Conservation (phyloP, 305 asterid genomes). For the Salvia sclarea region DNA sequence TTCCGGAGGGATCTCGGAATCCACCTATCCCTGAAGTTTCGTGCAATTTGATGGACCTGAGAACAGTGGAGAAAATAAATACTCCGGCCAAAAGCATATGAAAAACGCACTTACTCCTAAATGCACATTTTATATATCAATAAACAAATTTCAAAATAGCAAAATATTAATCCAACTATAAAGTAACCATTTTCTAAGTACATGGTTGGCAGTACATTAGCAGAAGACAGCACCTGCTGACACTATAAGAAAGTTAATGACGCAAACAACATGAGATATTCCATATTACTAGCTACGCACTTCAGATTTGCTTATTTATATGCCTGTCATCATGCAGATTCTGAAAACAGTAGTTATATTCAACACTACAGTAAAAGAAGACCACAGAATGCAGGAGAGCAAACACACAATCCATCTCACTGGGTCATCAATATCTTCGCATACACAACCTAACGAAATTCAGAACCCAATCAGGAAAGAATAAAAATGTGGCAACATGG, state of each 20-base stretch:
- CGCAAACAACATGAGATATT: constrained; percentile 5
- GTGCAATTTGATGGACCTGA: constrained; percentile 91
- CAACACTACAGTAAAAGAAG: neutral
- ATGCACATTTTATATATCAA: neutral
- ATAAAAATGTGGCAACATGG: neutral
- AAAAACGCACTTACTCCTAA: neutral
- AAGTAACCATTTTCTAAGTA: neutral
- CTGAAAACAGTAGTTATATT: neutral
- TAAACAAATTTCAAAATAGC: neutral
- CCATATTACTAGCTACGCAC: neutral
- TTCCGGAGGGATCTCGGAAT: constrained; percentile 61
- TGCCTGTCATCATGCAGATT: neutral
- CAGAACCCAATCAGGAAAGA: neutral
- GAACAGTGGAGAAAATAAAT: constrained; percentile 26
- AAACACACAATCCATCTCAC: constrained; percentile 2
- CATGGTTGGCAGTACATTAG: neutral
- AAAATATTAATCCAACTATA: neutral
- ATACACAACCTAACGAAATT: constrained; percentile 7
- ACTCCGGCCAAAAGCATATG: constrained; percentile 25
- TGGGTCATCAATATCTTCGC: neutral
- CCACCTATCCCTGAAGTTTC: constrained; percentile 84
- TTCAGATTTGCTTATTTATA: neutral
- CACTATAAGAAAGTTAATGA: neutral
- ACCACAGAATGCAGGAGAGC: constrained; percentile 10
- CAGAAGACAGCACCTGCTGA: constrained; percentile 9